phyloP scores from a whole-genome alignment of 2,329 filamentous ascomycete genomes.

The Ascochyta fabae region DNA sequence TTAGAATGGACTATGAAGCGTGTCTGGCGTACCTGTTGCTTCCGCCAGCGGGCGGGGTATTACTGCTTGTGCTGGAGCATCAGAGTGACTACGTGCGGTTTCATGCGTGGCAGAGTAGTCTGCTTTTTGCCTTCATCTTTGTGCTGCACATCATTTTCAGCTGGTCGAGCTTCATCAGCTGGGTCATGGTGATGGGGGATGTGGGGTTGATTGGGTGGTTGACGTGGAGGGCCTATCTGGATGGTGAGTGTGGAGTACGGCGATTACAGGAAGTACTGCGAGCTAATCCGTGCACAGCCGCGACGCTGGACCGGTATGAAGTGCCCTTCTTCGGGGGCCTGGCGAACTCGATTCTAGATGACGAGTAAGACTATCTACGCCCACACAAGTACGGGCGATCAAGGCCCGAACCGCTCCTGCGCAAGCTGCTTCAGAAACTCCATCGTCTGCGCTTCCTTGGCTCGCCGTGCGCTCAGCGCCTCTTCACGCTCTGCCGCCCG shows the following conservation, averaged over 20 bases:
- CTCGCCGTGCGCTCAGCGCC: conserved; percentile 69
- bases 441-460: conserved; percentile 85
- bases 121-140: conserved; percentile 76
- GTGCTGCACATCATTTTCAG: conserved; percentile 82
- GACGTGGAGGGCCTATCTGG: conserved; percentile 79
- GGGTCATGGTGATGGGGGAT: conserved; percentile 80
- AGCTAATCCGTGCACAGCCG: conserved; percentile 53
- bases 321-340: conserved; percentile 84
- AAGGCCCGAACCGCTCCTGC: conserved; percentile 66
- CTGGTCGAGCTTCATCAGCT: conserved; percentile 84
- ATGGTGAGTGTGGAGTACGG: conserved; percentile 63
- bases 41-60: conserved; percentile 83
- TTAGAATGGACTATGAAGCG: conserved; percentile 89
- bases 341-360: conserved; percentile 88
- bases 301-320: conserved; percentile 74
- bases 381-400: background rate
- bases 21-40: conserved; percentile 85
- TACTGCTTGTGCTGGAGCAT: conserved; percentile 84
- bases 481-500: conserved; percentile 81
- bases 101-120: conserved; percentile 92
- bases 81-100: conserved; percentile 98
- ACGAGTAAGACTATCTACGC: conserved; percentile 63
- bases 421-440: conserved; percentile 80
- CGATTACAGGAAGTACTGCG: background rate
- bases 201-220: conserved; percentile 77